Conservation (phyloP, 352 stramenopile species). For the Phytopythium chamaehyphon region DNA sequence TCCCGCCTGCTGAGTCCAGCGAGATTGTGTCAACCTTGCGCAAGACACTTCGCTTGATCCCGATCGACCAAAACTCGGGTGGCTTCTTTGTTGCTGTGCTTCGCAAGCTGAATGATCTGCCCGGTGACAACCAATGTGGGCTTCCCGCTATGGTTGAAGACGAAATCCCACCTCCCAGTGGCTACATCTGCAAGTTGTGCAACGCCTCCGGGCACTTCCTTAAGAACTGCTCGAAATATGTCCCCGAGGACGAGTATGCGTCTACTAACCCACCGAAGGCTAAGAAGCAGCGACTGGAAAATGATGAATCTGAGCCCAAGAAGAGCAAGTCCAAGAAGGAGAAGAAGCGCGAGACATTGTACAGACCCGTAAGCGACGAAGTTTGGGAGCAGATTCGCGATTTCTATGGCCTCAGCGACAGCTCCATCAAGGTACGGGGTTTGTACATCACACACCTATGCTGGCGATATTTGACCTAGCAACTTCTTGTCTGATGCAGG, state of each 20-base stretch:
- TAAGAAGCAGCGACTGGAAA: conserved; percentile 47
- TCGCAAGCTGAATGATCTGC: conserved; percentile 69
- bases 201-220: conserved; percentile 58
- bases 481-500: conserved; percentile 14
- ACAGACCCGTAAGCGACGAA: conserved; percentile 57
- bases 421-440: conserved; percentile 38
- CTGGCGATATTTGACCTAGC: too few relatives aligned
- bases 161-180: conserved; percentile 32
- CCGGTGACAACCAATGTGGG: conserved; percentile 47
- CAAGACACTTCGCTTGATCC: conserved; percentile 93
- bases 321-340: conserved; percentile 16
- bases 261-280: conserved; percentile 26
- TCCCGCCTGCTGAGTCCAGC: conserved; percentile 47
- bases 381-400: conserved; percentile 48
- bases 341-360: conserved; percentile 65
- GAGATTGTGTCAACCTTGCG: conserved; percentile 51
- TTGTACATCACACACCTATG: too few relatives aligned
- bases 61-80: conserved; percentile 97
- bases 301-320: conserved; percentile 8
- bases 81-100: conserved; percentile 99
- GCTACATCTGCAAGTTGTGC: conserved; percentile 82
- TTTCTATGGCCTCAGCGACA: conserved; percentile 67
- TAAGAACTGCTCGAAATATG: conserved; percentile 63
- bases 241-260: conserved; percentile 41
- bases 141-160: conserved; percentile 44